Evolutionary conservation across 2,329 filamentous ascomycete species (phyloP).

Genomic region (Thelonectria discophora): DNA sequence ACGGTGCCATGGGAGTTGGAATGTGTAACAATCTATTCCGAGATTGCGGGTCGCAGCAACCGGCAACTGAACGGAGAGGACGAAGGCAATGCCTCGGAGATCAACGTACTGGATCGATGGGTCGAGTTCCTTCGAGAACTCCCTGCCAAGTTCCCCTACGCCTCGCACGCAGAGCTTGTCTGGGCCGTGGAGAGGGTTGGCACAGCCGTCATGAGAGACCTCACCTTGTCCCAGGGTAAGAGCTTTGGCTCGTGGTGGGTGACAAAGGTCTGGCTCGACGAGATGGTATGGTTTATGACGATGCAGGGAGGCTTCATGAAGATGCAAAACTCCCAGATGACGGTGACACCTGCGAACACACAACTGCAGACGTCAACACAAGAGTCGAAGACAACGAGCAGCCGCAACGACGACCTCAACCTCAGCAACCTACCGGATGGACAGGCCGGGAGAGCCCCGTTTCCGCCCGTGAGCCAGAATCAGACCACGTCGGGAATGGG

Average conservation of each 20-base stretch:
- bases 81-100: slow-evolving; percentile 50
- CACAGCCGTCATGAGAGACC: slow-evolving; percentile 80
- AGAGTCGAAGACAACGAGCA: slow-evolving; percentile 51
- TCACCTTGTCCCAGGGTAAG: slow-evolving; percentile 79
- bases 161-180: slow-evolving; percentile 75
- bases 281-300: slow-evolving; percentile 90
- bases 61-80: slow-evolving; percentile 46
- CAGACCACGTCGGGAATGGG: slow-evolving; percentile 50
- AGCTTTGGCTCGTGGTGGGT: slow-evolving; percentile 96
- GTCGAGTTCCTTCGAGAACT: slow-evolving; percentile 76
- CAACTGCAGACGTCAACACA: slow-evolving; percentile 49
- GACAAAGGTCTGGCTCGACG: slow-evolving; percentile 93
- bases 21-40: slow-evolving; percentile 67
- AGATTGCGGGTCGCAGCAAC: slow-evolving; percentile 60
- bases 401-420: slow-evolving; percentile 56
- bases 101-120: slow-evolving; percentile 82
- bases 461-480: slow-evolving; percentile 55
- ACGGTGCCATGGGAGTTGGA: slow-evolving; percentile 73
- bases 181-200: slow-evolving; percentile 80
- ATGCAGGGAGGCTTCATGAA: slow-evolving; percentile 90
- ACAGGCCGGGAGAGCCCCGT: slow-evolving; percentile 60
- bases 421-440: slow-evolving; percentile 56
- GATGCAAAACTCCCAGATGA: slow-evolving; percentile 55
- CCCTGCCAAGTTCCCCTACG: slow-evolving; percentile 76
- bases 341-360: slow-evolving; percentile 36